These are phyloP conservation scores for Cyberlindnera samutprakarnensis DNA, from an alignment of 805 yeast genomes.

Conservation along the genomic window DNA sequence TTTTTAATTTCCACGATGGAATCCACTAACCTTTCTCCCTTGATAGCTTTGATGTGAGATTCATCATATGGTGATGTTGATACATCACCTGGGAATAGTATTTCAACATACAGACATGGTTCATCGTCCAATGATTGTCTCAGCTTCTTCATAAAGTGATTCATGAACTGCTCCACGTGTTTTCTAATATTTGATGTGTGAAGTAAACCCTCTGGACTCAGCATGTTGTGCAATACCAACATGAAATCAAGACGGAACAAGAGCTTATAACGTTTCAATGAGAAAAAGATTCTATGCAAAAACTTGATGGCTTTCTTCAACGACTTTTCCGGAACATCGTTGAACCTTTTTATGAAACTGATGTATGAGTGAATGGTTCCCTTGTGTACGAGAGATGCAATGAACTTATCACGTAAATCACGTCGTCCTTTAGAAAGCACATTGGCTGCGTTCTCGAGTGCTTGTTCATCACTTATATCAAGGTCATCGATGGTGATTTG, in stretches of 20 bases:
- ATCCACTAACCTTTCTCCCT: no score
- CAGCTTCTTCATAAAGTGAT: constrained; percentile 56
- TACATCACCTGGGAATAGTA: constrained; percentile 61
- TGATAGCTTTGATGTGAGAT: constrained; percentile 5
- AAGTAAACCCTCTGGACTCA: constrained; percentile 44
- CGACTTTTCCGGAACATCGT: constrained; percentile 52
- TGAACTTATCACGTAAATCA: constrained; percentile 37
- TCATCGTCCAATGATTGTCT: constrained; percentile 39
- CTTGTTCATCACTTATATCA: constrained; percentile 23
- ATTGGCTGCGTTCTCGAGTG: constrained; percentile 24
- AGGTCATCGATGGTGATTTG: constrained; percentile 27
- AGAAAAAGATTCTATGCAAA: constrained; percentile 63
- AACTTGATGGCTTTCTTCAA: constrained; percentile 60
- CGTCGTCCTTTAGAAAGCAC: constrained; percentile 26
- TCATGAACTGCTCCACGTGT: constrained; percentile 59
- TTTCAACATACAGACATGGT: constrained; percentile 51
- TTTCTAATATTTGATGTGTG: constrained; percentile 37
- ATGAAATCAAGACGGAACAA: constrained; percentile 72
- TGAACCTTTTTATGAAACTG: constrained; percentile 49
- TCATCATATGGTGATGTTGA: constrained; percentile 9
- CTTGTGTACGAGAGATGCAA: constrained; percentile 44
- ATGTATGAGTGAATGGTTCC: constrained; percentile 60
- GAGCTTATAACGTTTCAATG: constrained; percentile 48
- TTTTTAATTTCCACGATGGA: constrained; percentile 23
- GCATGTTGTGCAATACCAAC: constrained; percentile 43